Conservation (phyloP, 208 protist genomes). For the Acanthamoeba lenticulata region DNA sequence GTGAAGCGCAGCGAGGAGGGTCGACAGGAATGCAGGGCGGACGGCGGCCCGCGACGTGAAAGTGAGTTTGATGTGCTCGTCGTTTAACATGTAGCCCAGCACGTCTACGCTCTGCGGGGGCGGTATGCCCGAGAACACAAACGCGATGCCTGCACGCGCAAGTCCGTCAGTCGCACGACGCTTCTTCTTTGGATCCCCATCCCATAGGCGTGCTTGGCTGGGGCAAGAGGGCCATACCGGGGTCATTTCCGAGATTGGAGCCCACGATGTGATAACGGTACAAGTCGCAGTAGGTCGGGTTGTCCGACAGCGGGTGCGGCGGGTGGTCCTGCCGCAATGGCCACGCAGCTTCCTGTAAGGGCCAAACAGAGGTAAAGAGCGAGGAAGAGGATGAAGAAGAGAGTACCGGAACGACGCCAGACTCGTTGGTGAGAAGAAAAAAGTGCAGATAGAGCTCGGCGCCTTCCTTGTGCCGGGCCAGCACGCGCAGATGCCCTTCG, state of each 20-base stretch:
- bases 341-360: not conserved
- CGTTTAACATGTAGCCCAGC: conserved; percentile 12
- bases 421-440: conserved; percentile 4
- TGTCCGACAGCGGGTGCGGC: not conserved
- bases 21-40: not conserved
- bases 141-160: not conserved
- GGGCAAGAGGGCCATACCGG: not conserved
- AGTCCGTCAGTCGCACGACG: not conserved
- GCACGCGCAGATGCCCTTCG: not conserved
- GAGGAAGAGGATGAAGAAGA: not conserved
- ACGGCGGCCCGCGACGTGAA: not conserved
- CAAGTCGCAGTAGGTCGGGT: not conserved
- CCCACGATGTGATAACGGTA: not conserved
- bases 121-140: conserved; percentile 20
- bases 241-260: conserved; percentile 32
- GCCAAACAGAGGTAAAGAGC: not conserved
- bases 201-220: not conserved
- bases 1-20: not conserved
- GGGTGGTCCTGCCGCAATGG: not conserved
- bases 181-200: not conserved
- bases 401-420: not conserved
- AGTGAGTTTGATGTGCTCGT: conserved; percentile 24
- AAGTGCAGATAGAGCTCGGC: conserved; percentile 5
- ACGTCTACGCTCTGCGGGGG: not conserved
- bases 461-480: not conserved